phyloP scores from a whole-genome alignment of 306 rosid species.

The Gillenia trifoliata region DNA sequence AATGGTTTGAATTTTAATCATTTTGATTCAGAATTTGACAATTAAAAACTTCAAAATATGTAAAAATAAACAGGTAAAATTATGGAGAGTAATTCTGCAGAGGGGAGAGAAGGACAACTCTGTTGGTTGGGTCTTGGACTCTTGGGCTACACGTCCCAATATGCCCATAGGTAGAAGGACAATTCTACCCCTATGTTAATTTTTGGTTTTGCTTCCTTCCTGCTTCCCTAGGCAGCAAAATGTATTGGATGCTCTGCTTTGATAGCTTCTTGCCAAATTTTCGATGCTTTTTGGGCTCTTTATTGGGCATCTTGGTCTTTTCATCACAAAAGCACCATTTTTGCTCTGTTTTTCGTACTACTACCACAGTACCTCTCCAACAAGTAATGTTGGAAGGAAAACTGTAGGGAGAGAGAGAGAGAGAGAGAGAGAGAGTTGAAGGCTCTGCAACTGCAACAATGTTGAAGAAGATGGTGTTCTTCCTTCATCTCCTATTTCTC shows the following conservation, averaged over 20 bases:
- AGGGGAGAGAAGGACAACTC: not conserved
- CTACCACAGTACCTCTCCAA: not conserved
- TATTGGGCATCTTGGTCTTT: not conserved
- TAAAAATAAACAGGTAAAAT: too few relatives aligned
- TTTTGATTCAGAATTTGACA: too few relatives aligned
- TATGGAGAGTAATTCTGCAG: not conserved
- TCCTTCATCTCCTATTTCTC: conserved; percentile 32
- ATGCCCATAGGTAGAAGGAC: not conserved
- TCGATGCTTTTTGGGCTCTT: not conserved
- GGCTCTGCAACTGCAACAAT: not conserved
- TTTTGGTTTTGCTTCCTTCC: not conserved
- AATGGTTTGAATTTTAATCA: too few relatives aligned
- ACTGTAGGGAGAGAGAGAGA: not conserved
- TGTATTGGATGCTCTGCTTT: conserved; percentile 3
- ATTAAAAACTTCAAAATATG: too few relatives aligned
- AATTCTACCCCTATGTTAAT: not conserved
- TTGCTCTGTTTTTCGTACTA: not conserved
- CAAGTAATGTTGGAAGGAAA: not conserved
- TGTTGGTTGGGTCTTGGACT: not conserved
- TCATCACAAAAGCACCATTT: not conserved
- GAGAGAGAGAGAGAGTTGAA: not conserved
- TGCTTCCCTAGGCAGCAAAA: not conserved
- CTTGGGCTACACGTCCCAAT: conserved; percentile 13
- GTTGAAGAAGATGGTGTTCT: conserved; percentile 40
- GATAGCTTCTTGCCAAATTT: not conserved